These are phyloP conservation scores for Elaeis oleifera DNA, from an alignment of 202 grass and related monocot species.

Conservation along the genomic window DNA sequence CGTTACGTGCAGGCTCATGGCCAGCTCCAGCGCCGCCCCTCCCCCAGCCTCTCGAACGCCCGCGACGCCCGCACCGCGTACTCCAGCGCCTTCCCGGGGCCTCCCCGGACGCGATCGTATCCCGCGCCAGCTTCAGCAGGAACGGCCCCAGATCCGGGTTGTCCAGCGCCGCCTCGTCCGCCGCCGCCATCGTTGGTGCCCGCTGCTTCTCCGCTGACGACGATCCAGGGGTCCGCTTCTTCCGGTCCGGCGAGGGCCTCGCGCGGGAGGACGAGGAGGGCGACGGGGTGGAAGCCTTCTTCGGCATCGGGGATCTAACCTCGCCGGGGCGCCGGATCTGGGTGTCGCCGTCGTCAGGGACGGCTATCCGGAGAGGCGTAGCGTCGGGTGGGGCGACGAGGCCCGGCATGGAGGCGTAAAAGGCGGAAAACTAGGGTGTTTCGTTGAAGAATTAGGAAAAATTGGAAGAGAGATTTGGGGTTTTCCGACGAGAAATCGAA, in stretches of 20 bases:
- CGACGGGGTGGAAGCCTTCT: slow-evolving; percentile 49
- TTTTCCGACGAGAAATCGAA: too few relatives aligned
- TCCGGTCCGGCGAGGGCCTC: slow-evolving; percentile 1
- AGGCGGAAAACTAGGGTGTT: slow-evolving; percentile 1
- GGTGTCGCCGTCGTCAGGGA: slow-evolving; percentile 13
- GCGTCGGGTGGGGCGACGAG: slow-evolving; percentile 35
- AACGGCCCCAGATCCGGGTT: slow-evolving; percentile 99
- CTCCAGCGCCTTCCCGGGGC: slow-evolving; percentile 74
- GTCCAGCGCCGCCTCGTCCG: slow-evolving; percentile 69
- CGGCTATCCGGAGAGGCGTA: slow-evolving; percentile 22
- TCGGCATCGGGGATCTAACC: slow-evolving; percentile 35
- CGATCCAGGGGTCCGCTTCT: slow-evolving; percentile 22
- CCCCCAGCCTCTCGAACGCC: slow-evolving; percentile 70
- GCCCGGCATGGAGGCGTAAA: slow-evolving; percentile 28
- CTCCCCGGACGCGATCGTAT: slow-evolving; percentile 78
- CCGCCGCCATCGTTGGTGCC: slow-evolving; percentile 6
- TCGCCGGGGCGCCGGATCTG: slow-evolving; percentile 23
- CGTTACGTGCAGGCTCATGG: slow-evolving; percentile 96
- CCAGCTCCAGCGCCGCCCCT: slow-evolving; percentile 80
- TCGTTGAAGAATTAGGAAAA: too few relatives aligned
- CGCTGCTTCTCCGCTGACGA: not conserved
- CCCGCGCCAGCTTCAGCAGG: slow-evolving; percentile 84
- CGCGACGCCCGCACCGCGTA: slow-evolving; percentile 68
- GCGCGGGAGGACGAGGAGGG: slow-evolving; percentile 13
- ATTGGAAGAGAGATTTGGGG: too few relatives aligned